Evolutionary conservation across 495 filamentous ascomycete species (phyloP).

Genomic region (Lepraria neglecta): DNA sequence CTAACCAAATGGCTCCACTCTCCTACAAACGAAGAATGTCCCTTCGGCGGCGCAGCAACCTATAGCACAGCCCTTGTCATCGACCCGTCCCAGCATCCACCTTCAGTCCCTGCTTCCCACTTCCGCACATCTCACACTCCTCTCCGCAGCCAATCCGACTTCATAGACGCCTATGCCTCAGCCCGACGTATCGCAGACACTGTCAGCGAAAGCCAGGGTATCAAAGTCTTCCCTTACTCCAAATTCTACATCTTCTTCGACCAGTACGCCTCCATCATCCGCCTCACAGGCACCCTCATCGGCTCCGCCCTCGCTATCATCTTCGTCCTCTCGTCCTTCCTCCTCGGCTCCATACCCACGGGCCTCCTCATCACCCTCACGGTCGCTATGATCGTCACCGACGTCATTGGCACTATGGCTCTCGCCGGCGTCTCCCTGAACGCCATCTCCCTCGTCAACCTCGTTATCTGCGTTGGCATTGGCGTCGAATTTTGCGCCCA

Average conservation of each 20-base stretch:
- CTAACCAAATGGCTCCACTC: constrained; percentile 72
- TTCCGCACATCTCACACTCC: constrained; percentile 88
- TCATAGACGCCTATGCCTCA: constrained; percentile 81
- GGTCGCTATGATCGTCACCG: constrained; percentile 87
- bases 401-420: constrained; percentile 93
- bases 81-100: constrained; percentile 47
- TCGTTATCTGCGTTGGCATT: constrained; percentile 95
- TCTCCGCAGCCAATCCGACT: constrained; percentile 81
- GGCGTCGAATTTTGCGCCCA: constrained; percentile 96
- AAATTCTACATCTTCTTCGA: constrained; percentile 99
- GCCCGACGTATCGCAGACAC: constrained; percentile 81
- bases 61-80: constrained; percentile 83
- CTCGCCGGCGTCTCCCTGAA: constrained; percentile 85
- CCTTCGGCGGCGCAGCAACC: constrained; percentile 77
- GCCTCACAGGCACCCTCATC: constrained; percentile 68
- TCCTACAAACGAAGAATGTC: constrained; percentile 75
- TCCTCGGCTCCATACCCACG: constrained; percentile 80
- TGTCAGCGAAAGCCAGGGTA: constrained; percentile 58
- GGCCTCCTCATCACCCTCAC: constrained; percentile 75
- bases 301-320: constrained; percentile 79
- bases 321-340: constrained; percentile 63
- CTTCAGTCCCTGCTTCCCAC: constrained; percentile 58
- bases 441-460: constrained; percentile 91
- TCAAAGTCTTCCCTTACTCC: constrained; percentile 87
- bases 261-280: constrained; percentile 82